phyloP scores from a whole-genome alignment of 2,329 filamentous ascomycete species.

The Myriangium duriaei region DNA sequence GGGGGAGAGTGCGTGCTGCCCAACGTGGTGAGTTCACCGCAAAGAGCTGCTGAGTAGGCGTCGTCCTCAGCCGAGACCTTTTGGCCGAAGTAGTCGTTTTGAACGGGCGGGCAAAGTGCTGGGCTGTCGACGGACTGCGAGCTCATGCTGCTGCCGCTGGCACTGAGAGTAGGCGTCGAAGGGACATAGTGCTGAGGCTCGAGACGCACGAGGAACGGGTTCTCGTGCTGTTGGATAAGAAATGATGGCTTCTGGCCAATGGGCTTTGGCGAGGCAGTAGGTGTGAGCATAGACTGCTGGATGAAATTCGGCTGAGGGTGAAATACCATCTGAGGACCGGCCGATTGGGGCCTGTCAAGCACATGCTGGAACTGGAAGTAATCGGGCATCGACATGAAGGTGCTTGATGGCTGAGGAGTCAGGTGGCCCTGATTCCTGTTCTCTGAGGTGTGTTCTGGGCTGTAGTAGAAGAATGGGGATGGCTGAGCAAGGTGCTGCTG shows the following conservation, averaged over 20 bases:
- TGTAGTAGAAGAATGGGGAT: slow-evolving; percentile 82
- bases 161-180: slow-evolving; percentile 75
- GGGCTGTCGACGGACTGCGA: slow-evolving; percentile 62
- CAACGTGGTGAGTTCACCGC: slow-evolving; percentile 54
- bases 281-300: slow-evolving; percentile 54
- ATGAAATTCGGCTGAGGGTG: slow-evolving; percentile 41
- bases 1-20: slow-evolving; percentile 66
- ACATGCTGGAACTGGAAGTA: slow-evolving; percentile 19
- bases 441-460: slow-evolving; percentile 60
- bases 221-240: slow-evolving; percentile 44
- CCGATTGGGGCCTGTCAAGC: slow-evolving; percentile 18
- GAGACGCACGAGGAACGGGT: slow-evolving; percentile 45
- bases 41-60: slow-evolving; percentile 58
- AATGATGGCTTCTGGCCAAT: slow-evolving; percentile 62
- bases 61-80: slow-evolving; percentile 63
- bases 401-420: slow-evolving; percentile 42
- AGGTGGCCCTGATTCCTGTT: slow-evolving; percentile 65
- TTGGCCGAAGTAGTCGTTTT: slow-evolving; percentile 21
- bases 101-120: neutral
- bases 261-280: slow-evolving; percentile 62
- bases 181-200: slow-evolving; percentile 74
- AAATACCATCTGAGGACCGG: slow-evolving; percentile 24
- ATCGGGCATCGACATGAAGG: slow-evolving; percentile 29
- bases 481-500: slow-evolving; percentile 48
- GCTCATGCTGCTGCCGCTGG: slow-evolving; percentile 65